These are phyloP conservation scores for Pisolithus marmoratus DNA, from an alignment of 768 basidiomycete species.

Conservation along the genomic window DNA sequence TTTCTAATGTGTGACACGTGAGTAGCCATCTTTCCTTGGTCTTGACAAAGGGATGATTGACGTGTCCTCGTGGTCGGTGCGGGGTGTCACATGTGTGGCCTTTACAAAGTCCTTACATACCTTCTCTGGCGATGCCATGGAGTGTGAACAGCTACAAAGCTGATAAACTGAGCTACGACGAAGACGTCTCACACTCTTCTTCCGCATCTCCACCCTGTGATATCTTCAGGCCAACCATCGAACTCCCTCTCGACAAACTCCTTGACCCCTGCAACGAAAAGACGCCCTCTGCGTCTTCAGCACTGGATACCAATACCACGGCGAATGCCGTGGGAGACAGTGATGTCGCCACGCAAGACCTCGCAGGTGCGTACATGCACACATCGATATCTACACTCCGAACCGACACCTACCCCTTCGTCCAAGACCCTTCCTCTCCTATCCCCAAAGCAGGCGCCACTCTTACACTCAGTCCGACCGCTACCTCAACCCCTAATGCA, in stretches of 20 bases:
- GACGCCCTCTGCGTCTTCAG: background rate
- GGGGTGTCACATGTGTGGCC: too few relatives aligned
- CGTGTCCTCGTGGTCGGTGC: too few relatives aligned
- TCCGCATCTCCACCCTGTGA: slow-evolving; percentile 39
- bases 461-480: too few relatives aligned
- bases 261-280: slow-evolving; percentile 32
- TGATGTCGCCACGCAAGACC: slow-evolving; percentile 27
- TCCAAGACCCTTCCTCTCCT: slow-evolving; percentile 29
- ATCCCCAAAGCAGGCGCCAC: slow-evolving; percentile 29
- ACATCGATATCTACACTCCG: slow-evolving; percentile 7
- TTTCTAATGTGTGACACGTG: too few relatives aligned
- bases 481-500: too few relatives aligned
- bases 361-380: slow-evolving; percentile 6
- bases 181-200: slow-evolving; percentile 49
- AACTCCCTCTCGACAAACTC: slow-evolving; percentile 81
- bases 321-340: slow-evolving; percentile 5
- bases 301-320: slow-evolving; percentile 7
- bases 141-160: too few relatives aligned
- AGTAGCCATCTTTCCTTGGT: too few relatives aligned
- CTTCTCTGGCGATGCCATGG: too few relatives aligned
- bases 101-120: too few relatives aligned
- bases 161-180: slow-evolving; percentile 83
- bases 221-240: slow-evolving; percentile 74
- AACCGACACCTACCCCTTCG: slow-evolving; percentile 21
- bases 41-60: too few relatives aligned